Percentiles rank a stretch among this genome's conserved stretches.
phyloP scores from a whole-genome alignment of 495 filamentous ascomycete genomes.

The Penicillium riverlandense region DNA sequence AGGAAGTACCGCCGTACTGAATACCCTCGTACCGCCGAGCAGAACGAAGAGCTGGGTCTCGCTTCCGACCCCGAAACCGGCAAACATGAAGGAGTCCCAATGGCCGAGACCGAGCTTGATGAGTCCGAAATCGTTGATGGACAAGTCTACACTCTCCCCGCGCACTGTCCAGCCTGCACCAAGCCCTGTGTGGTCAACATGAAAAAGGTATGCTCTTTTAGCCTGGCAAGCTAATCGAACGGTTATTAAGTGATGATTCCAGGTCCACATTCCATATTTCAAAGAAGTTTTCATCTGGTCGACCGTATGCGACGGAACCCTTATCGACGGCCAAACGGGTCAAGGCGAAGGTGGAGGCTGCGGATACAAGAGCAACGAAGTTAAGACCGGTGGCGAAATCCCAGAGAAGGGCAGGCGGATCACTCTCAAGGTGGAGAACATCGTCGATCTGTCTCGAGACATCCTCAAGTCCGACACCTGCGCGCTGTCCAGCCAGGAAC shows the following conservation, averaged over 20 bases:
- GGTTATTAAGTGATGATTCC: conserved; percentile 13
- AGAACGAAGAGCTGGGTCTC: conserved; percentile 77
- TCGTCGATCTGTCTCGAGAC: conserved; percentile 79
- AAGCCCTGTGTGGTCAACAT: conserved; percentile 79
- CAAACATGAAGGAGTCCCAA: conserved; percentile 14
- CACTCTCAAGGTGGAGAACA: conserved; percentile 62
- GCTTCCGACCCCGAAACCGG: conserved; percentile 32
- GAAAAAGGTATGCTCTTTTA: conserved; percentile 5
- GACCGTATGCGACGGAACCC: conserved; percentile 59
- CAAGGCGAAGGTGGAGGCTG: conserved; percentile 35
- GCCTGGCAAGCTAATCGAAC: background rate
- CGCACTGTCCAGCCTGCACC: conserved; percentile 83
- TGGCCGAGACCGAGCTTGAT: too few relatives aligned
- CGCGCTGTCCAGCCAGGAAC: conserved; percentile 73
- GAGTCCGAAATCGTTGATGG: conserved; percentile 58
- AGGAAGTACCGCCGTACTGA: conserved; percentile 77
- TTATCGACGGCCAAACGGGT: too few relatives aligned
- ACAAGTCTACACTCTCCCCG: conserved; percentile 82
- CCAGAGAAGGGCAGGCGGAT: conserved; percentile 83
- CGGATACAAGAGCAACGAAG: conserved; percentile 90
- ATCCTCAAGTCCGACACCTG: conserved; percentile 96
- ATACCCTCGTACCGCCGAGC: conserved; percentile 72
- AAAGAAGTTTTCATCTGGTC: conserved; percentile 90
- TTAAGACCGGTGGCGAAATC: conserved; percentile 91
- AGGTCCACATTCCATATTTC: conserved; percentile 94